Percentiles rank a stretch among this genome's conserved stretches.
phyloP scores from a whole-genome alignment of 2,329 filamentous ascomycete genomes.

The Leptographium lundbergii region DNA sequence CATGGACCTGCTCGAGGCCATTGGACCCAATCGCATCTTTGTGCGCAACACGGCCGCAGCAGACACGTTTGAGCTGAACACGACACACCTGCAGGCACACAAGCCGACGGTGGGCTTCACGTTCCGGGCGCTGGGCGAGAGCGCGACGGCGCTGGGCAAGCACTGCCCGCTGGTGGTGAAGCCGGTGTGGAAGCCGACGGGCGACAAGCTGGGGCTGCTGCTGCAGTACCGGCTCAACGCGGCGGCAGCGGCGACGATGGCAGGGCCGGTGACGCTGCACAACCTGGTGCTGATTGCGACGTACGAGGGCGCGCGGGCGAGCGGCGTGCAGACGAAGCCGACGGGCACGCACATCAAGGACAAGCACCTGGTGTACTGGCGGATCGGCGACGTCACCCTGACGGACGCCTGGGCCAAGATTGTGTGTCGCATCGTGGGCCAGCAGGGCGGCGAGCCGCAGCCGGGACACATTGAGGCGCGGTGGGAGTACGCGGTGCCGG shows the following conservation, averaged over 20 bases:
- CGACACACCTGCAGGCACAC: constrained; percentile 52
- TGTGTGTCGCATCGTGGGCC: constrained; percentile 58
- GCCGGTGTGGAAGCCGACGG: constrained; percentile 71
- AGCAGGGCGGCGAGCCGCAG: constrained; percentile 17
- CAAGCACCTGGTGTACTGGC: constrained; percentile 68
- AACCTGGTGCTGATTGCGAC: constrained; percentile 65
- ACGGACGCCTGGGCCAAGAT: constrained; percentile 55
- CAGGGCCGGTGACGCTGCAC: constrained; percentile 33
- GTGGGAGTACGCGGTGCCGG: constrained; percentile 34
- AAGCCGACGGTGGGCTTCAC: constrained; percentile 78
- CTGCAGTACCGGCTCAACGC: constrained; percentile 79
- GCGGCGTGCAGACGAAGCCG: constrained; percentile 63
- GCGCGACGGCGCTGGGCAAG: constrained; percentile 27
- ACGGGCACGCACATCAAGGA: constrained; percentile 68
- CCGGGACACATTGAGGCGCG: constrained; percentile 67
- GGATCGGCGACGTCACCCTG: constrained; percentile 51
- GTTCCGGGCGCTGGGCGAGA: constrained; percentile 71
- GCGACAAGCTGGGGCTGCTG: constrained; percentile 75
- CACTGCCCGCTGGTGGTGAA: constrained; percentile 63
- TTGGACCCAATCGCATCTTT: constrained; percentile 88
- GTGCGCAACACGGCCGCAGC: constrained; percentile 54
- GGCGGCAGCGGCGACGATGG: constrained; percentile 11
- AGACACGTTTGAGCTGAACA: constrained; percentile 69
- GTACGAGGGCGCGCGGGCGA: constrained; percentile 54
- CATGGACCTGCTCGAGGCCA: constrained; percentile 76